Evolutionary conservation across 2,329 filamentous ascomycete species (phyloP), one percentile per base, ranked within the genome.

Genomic region (Canariomyces notabilis): DNA sequence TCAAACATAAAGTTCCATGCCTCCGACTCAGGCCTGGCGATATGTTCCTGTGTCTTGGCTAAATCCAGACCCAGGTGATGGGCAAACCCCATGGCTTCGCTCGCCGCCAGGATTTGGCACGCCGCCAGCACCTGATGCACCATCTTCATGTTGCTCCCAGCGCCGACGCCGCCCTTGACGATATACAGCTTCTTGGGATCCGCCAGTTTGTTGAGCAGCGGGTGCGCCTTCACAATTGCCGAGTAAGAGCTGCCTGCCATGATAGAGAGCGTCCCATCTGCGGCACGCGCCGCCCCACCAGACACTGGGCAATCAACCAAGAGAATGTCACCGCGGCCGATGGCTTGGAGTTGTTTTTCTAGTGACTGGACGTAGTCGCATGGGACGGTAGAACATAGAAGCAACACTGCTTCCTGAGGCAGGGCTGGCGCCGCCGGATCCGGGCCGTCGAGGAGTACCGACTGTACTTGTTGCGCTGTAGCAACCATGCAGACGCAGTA

Each of bases 401-500:
- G 69, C 32, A 89, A 71, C 0, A 77, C 76, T 11, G 79, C 78
- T 31, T 75, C 76, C 44, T 74, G 62, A 0, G 80, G 76, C 2
- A 87, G 69, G 4, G 68, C 58, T 1, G 61, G 42, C 6, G 67
- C 56, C 4, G 67, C 82, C 3, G 79, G 74, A 37, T 71, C 67
- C 2, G 74, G 69, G 1, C 70, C 71, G 21, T 79, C 77, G 52
- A 89, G 80, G 2, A 89, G 67, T 1, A 85, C 82, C 0, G 71
- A 67, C 51, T 85, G 77, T 8, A 80, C 83, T 61, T 89, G 85
- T 33, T 77, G 73, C 2, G 83, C 79, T 0, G 83, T 87, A 6
- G 85, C 85, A 1, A 89, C 85, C 85, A 89, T 89, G 63, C 81
- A 81, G 22, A 89, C 74, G 58, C 83, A 80, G 62, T 78, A 81